Evolutionary conservation across 139 green algal genomes (phyloP).

Genomic region (Ulvella scutata): DNA sequence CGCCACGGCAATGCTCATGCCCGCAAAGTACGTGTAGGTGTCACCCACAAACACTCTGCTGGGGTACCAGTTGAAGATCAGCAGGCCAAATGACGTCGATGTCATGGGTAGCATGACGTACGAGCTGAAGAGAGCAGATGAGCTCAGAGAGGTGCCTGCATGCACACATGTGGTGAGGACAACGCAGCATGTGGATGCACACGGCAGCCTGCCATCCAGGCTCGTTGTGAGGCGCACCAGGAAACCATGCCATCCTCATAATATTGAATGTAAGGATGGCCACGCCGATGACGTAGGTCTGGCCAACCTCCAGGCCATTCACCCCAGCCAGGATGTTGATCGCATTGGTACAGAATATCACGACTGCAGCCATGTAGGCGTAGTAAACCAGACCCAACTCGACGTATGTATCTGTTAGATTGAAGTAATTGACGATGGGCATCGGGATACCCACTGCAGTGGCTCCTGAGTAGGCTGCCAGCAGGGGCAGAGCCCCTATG

Average conservation of each 20-base stretch:
- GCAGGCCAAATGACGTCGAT: constrained; percentile 61
- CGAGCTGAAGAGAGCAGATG: constrained; percentile 58
- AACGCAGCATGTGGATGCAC: not conserved
- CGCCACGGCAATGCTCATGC: constrained; percentile 91
- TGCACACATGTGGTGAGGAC: not conserved
- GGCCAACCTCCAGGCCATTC: constrained; percentile 90
- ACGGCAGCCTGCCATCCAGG: not conserved
- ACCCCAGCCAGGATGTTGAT: constrained; percentile 97
- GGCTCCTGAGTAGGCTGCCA: constrained; percentile 77
- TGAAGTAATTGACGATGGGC: not conserved
- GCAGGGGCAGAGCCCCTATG: constrained; percentile 75
- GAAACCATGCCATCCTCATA: constrained; percentile 18
- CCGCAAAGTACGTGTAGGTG: constrained; percentile 99
- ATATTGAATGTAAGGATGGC: constrained; percentile 55
- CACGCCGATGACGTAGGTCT: constrained; percentile 82
- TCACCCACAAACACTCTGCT: constrained; percentile 89
- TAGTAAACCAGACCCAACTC: constrained; percentile 83
- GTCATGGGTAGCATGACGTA: constrained; percentile 84
- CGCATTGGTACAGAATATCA: constrained; percentile 94
- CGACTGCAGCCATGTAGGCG: constrained; percentile 84
- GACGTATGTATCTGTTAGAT: constrained; percentile 24
- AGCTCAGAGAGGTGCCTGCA: not conserved
- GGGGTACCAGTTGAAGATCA: constrained; percentile 82
- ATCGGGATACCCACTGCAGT: constrained; percentile 35
- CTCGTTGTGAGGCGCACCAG: not conserved